These are phyloP conservation scores for Pythium dissotocum DNA, from an alignment of 352 stramenopile species.

Conservation along the genomic window DNA sequence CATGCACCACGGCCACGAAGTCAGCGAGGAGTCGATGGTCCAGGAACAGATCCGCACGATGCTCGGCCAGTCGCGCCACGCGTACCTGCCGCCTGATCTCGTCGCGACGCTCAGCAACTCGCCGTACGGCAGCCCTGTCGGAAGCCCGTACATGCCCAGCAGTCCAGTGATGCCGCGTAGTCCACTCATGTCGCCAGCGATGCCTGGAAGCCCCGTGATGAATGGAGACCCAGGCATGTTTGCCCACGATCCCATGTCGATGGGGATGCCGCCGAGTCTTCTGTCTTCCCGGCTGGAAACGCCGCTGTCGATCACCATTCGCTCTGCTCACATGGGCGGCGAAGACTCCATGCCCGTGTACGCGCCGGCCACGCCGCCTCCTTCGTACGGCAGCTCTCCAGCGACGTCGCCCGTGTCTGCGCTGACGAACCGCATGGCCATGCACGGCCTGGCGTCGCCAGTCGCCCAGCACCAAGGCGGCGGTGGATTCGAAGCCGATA, in stretches of 20 bases:
- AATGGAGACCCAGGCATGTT: slow-evolving; percentile 11
- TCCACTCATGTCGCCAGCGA: slow-evolving; percentile 5
- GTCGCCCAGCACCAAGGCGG: slow-evolving; percentile 6
- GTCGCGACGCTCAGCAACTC: slow-evolving; percentile 18
- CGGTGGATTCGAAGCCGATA: slow-evolving; percentile 19
- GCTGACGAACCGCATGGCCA: slow-evolving; percentile 14
- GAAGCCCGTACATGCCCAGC: slow-evolving; percentile 19
- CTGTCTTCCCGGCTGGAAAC: slow-evolving; percentile 9
- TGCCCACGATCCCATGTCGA: slow-evolving; percentile 10
- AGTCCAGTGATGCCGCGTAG: slow-evolving; percentile 13
- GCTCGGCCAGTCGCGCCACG: slow-evolving; percentile 22
- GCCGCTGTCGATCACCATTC: slow-evolving; percentile 24
- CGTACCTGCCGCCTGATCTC: slow-evolving; percentile 21
- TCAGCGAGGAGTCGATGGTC: slow-evolving; percentile 64
- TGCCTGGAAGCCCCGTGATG: slow-evolving; percentile 18
- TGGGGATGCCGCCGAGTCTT: slow-evolving; percentile 14
- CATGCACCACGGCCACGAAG: slow-evolving; percentile 63
- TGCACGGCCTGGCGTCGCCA: slow-evolving; percentile 6
- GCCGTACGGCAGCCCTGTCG: slow-evolving; percentile 12
- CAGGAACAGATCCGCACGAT: slow-evolving; percentile 59
- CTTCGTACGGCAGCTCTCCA: slow-evolving; percentile 16
- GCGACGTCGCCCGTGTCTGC: slow-evolving; percentile 20
- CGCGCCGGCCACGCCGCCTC: slow-evolving; percentile 17
- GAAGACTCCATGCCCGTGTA: slow-evolving; percentile 20
- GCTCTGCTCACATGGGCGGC: slow-evolving; percentile 5